Conservation (phyloP, 257 asterid genomes). For the Primulina huaijiensis region DNA sequence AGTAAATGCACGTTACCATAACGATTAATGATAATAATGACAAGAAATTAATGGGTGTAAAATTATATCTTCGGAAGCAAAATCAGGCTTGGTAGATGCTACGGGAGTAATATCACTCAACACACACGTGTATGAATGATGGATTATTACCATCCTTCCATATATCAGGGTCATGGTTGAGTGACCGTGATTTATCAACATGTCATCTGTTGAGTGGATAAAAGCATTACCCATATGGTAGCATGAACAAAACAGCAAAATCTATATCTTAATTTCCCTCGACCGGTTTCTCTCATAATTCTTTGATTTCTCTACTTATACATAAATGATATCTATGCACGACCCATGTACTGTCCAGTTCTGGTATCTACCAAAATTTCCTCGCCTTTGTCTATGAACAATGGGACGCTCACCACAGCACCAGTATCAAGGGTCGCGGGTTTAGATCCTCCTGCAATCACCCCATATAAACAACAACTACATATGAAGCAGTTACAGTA, state of each 20-base stretch:
- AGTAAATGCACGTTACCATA: background rate
- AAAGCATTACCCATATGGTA: too few relatives aligned
- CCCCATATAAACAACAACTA: constrained; percentile 12
- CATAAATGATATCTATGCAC: constrained; percentile 49
- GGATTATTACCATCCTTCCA: too few relatives aligned
- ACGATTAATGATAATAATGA: background rate
- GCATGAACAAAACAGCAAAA: background rate
- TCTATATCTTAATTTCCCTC: background rate
- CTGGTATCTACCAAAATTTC: constrained; percentile 79
- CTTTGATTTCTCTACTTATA: background rate
- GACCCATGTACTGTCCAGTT: constrained; percentile 95
- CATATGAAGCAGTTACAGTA: background rate
- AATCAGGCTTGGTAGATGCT: background rate
- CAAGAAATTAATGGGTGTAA: background rate
- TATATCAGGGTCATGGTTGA: too few relatives aligned
- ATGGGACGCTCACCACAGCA: constrained; percentile 82
- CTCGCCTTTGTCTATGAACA: constrained; percentile 64
- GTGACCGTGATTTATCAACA: too few relatives aligned
- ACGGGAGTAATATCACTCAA: too few relatives aligned
- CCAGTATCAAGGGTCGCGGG: constrained; percentile 89
- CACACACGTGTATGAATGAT: too few relatives aligned
- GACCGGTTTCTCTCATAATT: background rate
- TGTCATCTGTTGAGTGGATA: too few relatives aligned
- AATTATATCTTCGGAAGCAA: background rate
- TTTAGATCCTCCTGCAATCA: constrained; percentile 80